Conservation (phyloP, 2,329 filamentous ascomycete genomes). For the Cladorrhinum sp. region DNA sequence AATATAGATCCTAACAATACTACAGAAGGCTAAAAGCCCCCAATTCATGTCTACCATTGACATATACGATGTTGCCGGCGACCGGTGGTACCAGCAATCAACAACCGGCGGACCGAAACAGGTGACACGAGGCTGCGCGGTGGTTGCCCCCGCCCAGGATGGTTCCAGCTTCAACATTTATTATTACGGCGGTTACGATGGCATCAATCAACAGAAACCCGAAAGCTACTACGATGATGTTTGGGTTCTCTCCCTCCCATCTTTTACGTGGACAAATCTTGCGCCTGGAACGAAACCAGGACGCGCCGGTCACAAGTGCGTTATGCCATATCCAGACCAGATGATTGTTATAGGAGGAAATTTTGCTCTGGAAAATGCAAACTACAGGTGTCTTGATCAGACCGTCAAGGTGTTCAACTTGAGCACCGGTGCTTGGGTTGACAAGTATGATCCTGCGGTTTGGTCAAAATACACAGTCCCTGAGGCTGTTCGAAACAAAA, state of each 20-base stretch:
- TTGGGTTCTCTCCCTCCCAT: slow-evolving; percentile 77
- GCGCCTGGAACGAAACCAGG: slow-evolving; percentile 45
- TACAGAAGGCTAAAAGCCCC: slow-evolving; percentile 61
- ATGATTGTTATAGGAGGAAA: slow-evolving; percentile 77
- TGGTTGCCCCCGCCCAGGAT: slow-evolving; percentile 69
- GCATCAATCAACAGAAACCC: slow-evolving; percentile 37
- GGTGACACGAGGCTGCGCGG: slow-evolving; percentile 67
- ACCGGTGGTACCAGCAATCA: slow-evolving; percentile 66
- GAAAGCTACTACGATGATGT: slow-evolving; percentile 60
- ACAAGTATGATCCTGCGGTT: slow-evolving; percentile 63
- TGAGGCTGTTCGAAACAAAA: slow-evolving; percentile 56
- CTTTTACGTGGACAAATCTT: slow-evolving; percentile 71
- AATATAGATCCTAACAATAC: slow-evolving; percentile 29
- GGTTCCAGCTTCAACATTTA: slow-evolving; percentile 77
- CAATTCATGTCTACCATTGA: slow-evolving; percentile 70
- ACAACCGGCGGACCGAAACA: slow-evolving; percentile 57
- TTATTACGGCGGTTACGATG: slow-evolving; percentile 75
- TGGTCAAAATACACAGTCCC: slow-evolving; percentile 70
- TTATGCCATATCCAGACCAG: slow-evolving; percentile 72
- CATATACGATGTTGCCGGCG: slow-evolving; percentile 70
- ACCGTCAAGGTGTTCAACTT: slow-evolving; percentile 70
- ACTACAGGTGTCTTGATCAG: slow-evolving; percentile 46
- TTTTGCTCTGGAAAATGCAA: slow-evolving; percentile 31
- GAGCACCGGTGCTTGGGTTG: slow-evolving; percentile 65
- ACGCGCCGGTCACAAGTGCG: slow-evolving; percentile 71